These are phyloP conservation scores for Trametes pubescens DNA, from an alignment of 1,284 basidiomycete species.

Conservation along the genomic window DNA sequence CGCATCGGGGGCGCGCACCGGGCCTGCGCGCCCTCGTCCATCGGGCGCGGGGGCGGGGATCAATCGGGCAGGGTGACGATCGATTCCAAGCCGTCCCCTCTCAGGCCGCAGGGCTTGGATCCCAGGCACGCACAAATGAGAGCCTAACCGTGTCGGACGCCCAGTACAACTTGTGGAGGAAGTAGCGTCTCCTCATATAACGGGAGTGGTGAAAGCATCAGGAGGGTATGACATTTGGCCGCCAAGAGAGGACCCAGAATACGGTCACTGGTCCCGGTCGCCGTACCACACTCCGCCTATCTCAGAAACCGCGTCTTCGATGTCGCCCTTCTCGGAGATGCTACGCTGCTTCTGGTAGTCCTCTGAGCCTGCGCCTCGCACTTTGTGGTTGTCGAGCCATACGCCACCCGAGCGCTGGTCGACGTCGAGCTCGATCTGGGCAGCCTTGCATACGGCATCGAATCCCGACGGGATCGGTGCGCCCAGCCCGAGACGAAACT, in stretches of 20 bases:
- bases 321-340: not conserved
- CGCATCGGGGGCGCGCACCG: slow-evolving; percentile 1
- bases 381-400: slow-evolving; percentile 52
- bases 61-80: slow-evolving; percentile 10
- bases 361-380: slow-evolving; percentile 24
- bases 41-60: slow-evolving; percentile 10
- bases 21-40: not conserved
- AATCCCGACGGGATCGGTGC: slow-evolving; percentile 65
- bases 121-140: slow-evolving; percentile 2
- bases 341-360: not conserved
- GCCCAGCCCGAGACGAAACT: slow-evolving; percentile 55
- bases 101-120: not conserved
- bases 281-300: slow-evolving; percentile 18
- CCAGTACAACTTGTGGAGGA: not conserved
- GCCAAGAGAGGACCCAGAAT: not conserved
- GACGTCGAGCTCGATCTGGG: slow-evolving; percentile 49
- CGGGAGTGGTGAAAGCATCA: not conserved
- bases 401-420: slow-evolving; percentile 53
- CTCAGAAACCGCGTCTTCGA: not conserved
- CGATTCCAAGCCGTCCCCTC: slow-evolving; percentile 13
- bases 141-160: not conserved
- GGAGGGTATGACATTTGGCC: not conserved
- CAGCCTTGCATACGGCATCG: slow-evolving; percentile 52
- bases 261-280: not conserved
- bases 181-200: not conserved